Base-by-base conservation (phyloP, 345 rosid genomes). In the Cochlearia excelsa region DNA sequence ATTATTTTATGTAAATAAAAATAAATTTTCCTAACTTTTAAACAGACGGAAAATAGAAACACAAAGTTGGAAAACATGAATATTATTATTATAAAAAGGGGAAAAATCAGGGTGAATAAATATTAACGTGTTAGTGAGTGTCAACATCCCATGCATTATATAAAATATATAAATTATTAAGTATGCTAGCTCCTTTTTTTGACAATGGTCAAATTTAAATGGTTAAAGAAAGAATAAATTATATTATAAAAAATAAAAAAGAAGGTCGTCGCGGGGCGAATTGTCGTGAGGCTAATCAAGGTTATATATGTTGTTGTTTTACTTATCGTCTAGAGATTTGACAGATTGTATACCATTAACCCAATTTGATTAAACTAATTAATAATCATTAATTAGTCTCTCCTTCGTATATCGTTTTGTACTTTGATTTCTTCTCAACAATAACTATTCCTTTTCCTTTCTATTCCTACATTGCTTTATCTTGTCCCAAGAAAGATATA, bases 261-360 rank as follows among this genome's bases (percentile, higher is more conserved):
- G 23, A 64, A 70, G 46, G 75, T 73, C 74, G 77, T 80, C 74
- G 47, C 59, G 66, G 31, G 71, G 80, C 77, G 63, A 57, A 69
- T 82, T 84, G 91, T 84, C 87, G 73, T 4, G 72, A 59, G 62
- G 75, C 75, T 65, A 68, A 79, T 78, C 78, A 76, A 78, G 70
- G 75, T 65, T 76, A 42, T 58, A 59, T 77, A 67, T 76, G 61
- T 65, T 71, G 65, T 61, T 61, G 57, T 67, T 61, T 44, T 57
- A 66, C 56, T 65, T 63, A 65, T 68, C 64, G 65, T 73, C 76
- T 41, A 47, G 71, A 53, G 67, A 45, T 58, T 69, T 65, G 68
- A 66, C 75, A 65, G 77, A 71, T 52, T 64, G 74, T 49, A 68
- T 54, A 61, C 35, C 35, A 54, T 53, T 46, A 57, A 70, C 57